Conservation (phyloP, 352 stramenopile species). For the Blastocystis sp. region DNA sequence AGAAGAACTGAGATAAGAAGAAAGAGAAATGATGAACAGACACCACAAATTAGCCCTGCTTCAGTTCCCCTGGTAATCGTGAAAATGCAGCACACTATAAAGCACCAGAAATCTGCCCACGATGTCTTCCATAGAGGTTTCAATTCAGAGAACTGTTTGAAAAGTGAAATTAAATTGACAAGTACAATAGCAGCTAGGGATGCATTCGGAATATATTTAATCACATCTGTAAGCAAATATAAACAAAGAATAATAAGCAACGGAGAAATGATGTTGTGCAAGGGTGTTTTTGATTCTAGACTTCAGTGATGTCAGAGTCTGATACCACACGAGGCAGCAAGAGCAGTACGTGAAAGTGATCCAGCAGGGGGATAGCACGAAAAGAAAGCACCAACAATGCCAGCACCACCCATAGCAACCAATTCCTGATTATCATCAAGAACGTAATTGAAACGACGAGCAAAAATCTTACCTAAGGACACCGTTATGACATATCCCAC, state of each 20-base stretch:
- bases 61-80: conserved; percentile 62
- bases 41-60: conserved; percentile 46
- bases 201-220: conserved; percentile 63
- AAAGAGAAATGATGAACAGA: conserved; percentile 30
- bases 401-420: conserved; percentile 68
- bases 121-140: neutral
- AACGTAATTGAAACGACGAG: conserved; percentile 58
- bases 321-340: conserved; percentile 62
- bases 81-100: conserved; percentile 31
- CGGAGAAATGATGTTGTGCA: conserved; percentile 66
- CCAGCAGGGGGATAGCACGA: conserved; percentile 68
- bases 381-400: conserved; percentile 70
- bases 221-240: conserved; percentile 58
- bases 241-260: conserved; percentile 65
- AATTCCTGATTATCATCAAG: conserved; percentile 70
- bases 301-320: neutral
- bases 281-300: neutral
- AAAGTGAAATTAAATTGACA: conserved; percentile 64
- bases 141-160: conserved; percentile 46
- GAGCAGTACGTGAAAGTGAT: conserved; percentile 70
- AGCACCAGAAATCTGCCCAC: conserved; percentile 49
- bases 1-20: neutral
- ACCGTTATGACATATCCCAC: conserved; percentile 69
- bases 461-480: conserved; percentile 69
- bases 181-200: conserved; percentile 58